Percentiles rank a stretch among this genome's conserved stretches.
Conservation (phyloP, 257 asterid species). For the Ballota nigra region DNA sequence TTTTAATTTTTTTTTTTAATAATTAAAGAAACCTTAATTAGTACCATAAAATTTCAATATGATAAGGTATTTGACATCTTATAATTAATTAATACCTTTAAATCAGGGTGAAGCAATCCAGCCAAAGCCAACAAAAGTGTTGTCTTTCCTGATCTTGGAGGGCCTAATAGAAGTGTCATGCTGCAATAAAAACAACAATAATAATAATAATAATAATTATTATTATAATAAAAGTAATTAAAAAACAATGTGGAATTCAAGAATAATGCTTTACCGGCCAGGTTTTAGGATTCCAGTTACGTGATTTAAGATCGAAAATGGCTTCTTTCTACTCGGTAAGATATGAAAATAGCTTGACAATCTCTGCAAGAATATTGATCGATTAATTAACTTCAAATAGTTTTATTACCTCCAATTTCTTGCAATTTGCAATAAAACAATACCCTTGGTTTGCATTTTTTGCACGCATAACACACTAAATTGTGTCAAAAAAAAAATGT, state of each 20-base stretch:
- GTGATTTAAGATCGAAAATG: slow-evolving; percentile 43
- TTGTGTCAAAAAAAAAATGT: too few relatives aligned
- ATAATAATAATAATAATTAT: neutral
- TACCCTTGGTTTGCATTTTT: too few relatives aligned
- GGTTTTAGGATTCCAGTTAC: slow-evolving; percentile 70
- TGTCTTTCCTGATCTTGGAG: slow-evolving; percentile 71
- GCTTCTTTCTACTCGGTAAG: slow-evolving; percentile 47
- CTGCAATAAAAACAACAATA: slow-evolving; percentile 32
- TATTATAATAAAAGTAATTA: neutral
- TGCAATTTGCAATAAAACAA: too few relatives aligned
- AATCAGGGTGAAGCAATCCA: slow-evolving; percentile 47
- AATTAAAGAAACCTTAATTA: too few relatives aligned
- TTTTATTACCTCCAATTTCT: slow-evolving; percentile 41
- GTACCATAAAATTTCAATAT: too few relatives aligned
- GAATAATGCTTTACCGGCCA: slow-evolving; percentile 35
- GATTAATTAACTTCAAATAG: too few relatives aligned
- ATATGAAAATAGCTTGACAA: slow-evolving; percentile 14
- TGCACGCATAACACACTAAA: too few relatives aligned
- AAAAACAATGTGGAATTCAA: neutral
- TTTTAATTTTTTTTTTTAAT: too few relatives aligned
- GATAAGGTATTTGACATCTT: too few relatives aligned
- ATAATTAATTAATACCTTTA: neutral
- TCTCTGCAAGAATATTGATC: neutral
- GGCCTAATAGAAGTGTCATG: slow-evolving; percentile 70
- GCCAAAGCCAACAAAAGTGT: slow-evolving; percentile 65